Conservation (phyloP, 129 eudicot genomes). For the carrot (Daucus carota) region DNA sequence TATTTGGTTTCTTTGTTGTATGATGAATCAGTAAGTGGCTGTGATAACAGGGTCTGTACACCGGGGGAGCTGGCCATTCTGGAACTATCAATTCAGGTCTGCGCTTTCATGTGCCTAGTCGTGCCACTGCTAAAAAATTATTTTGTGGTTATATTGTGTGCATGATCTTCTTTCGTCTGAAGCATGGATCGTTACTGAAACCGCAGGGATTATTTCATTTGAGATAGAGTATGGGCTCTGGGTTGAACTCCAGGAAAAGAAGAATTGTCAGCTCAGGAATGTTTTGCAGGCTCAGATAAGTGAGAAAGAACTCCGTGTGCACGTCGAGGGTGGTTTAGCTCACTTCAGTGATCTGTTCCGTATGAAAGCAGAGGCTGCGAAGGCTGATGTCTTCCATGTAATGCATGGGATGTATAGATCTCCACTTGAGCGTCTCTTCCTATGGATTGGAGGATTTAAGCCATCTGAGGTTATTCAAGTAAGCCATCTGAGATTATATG, state of each 20-base stretch:
- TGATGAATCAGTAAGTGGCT: slow-evolving; percentile 17
- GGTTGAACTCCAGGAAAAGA: slow-evolving; percentile 55
- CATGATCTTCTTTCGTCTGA: background rate
- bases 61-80: slow-evolving; percentile 35
- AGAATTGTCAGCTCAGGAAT: slow-evolving; percentile 60
- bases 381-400: slow-evolving; percentile 71
- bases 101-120: background rate
- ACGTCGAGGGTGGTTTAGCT: slow-evolving; percentile 48
- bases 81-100: slow-evolving; percentile 55
- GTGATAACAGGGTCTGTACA: slow-evolving; percentile 46
- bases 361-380: slow-evolving; percentile 79
- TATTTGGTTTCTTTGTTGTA: background rate
- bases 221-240: slow-evolving; percentile 74
- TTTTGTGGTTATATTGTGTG: background rate
- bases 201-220: slow-evolving; percentile 57
- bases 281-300: slow-evolving; percentile 46
- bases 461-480: slow-evolving; percentile 82
- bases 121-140: too few species aligned
- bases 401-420: slow-evolving; percentile 79
- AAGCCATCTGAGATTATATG: slow-evolving; percentile 7
- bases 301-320: slow-evolving; percentile 49
- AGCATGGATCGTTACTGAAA: background rate
- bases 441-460: slow-evolving; percentile 91
- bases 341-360: slow-evolving; percentile 70
- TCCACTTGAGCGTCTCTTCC: slow-evolving; percentile 80